Conservation (phyloP, 2,329 filamentous ascomycete species). For the Blumeriella jaapii region DNA sequence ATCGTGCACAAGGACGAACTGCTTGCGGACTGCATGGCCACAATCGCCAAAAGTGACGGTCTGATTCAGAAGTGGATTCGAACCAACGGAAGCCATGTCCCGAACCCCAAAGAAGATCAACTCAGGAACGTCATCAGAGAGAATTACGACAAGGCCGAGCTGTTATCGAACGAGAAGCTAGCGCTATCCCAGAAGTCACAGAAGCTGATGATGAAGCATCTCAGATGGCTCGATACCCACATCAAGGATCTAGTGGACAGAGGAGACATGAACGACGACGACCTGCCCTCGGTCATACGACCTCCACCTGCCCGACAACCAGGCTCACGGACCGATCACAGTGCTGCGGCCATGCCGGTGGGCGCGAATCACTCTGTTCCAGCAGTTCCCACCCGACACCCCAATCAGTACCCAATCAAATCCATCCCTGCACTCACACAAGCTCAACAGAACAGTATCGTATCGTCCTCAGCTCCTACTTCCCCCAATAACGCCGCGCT, state of each 20-base stretch:
- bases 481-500: conserved; percentile 51
- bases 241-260: conserved; percentile 51
- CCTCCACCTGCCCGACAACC: conserved; percentile 36
- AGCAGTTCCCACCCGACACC: conserved; percentile 19
- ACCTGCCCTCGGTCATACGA: conserved; percentile 51
- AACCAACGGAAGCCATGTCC: conserved; percentile 58
- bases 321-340: conserved; percentile 14
- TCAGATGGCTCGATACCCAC: conserved; percentile 48
- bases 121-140: conserved; percentile 55
- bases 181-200: conserved; percentile 54
- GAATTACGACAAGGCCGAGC: conserved; percentile 56
- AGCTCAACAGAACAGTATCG: conserved; percentile 14
- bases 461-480: conserved; percentile 41
- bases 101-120: conserved; percentile 64
- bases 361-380: conserved; percentile 19
- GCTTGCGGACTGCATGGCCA: conserved; percentile 55
- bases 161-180: conserved; percentile 65
- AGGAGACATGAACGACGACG: conserved; percentile 38
- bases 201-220: conserved; percentile 49
- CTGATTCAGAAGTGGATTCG: conserved; percentile 77
- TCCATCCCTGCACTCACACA: conserved; percentile 15
- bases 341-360: conserved; percentile 15
- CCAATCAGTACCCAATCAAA: conserved; percentile 21
- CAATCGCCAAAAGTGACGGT: conserved; percentile 60
- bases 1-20: conserved; percentile 68